These are phyloP conservation scores for Penicillium sp. DNA, from an alignment of 2,329 filamentous ascomycete species.

Conservation along the genomic window DNA sequence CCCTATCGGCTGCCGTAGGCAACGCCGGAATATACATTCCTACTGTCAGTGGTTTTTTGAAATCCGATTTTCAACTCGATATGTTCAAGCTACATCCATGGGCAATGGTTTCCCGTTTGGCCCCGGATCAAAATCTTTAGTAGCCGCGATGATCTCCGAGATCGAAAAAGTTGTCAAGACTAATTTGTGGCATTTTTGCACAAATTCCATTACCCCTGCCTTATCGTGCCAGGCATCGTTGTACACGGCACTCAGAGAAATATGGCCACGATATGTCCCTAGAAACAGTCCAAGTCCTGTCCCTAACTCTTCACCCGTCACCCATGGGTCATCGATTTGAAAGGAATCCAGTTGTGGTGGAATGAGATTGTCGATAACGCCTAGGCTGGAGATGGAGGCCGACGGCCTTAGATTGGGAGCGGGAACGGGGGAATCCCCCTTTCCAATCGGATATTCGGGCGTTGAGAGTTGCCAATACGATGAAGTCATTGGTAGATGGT, in stretches of 20 bases:
- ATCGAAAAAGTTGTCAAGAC: neutral
- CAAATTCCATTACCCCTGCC: slow-evolving; percentile 21
- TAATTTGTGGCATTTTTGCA: slow-evolving; percentile 22
- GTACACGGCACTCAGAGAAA: slow-evolving; percentile 47
- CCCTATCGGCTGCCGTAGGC: too few relatives aligned
- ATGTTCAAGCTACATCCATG: too few relatives aligned
- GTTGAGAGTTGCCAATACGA: slow-evolving; percentile 27
- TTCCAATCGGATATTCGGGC: slow-evolving; percentile 19
- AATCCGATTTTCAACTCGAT: too few relatives aligned
- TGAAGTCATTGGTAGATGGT: slow-evolving; percentile 24
- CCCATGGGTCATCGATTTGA: slow-evolving; percentile 45
- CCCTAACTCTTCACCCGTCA: slow-evolving; percentile 51
- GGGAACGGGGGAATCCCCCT: slow-evolving; percentile 17
- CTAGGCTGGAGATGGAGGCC: slow-evolving; percentile 28
- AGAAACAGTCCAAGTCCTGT: slow-evolving; percentile 47
- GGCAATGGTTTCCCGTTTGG: too few relatives aligned
- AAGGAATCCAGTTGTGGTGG: slow-evolving; percentile 29
- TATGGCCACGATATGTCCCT: slow-evolving; percentile 41
- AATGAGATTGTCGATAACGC: slow-evolving; percentile 41
- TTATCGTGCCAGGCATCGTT: slow-evolving; percentile 50
- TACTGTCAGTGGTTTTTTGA: too few relatives aligned
- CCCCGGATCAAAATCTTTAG: too few relatives aligned
- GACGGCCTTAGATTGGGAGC: slow-evolving; percentile 23
- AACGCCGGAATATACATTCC: too few relatives aligned
- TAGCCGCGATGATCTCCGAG: neutral